phyloP scores from a whole-genome alignment of 345 rosid genomes.

The Citrus unshiu region DNA sequence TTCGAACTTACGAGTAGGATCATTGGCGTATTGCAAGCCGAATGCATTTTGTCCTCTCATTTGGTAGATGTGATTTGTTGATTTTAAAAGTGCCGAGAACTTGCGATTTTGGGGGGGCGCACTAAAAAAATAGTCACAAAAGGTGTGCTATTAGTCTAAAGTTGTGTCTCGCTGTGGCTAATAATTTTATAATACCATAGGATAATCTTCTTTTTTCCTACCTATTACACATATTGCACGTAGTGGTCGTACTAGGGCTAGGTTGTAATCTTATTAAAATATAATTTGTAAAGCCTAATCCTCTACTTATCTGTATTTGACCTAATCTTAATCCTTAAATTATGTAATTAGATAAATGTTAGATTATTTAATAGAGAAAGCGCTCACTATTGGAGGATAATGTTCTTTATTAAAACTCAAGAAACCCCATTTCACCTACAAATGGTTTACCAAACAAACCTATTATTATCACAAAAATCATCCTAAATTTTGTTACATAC shows the following conservation, averaged over 20 bases:
- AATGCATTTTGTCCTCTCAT: not conserved
- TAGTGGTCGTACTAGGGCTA: not conserved
- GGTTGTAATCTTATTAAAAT: not conserved
- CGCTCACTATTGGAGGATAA: conserved; percentile 5
- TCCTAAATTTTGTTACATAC: no score
- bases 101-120: not conserved
- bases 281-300: not conserved
- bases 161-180: not conserved
- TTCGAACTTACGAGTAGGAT: not conserved
- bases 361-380: not conserved
- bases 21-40: not conserved
- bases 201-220: not conserved
- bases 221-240: not conserved
- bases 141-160: conserved; percentile 6
- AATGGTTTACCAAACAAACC: not conserved
- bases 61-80: no score
- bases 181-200: not conserved
- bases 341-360: not conserved
- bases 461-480: not conserved
- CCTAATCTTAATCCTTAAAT: not conserved
- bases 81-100: not conserved
- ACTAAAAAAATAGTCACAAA: not conserved
- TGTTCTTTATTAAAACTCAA: conserved; percentile 4
- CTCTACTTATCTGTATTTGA: not conserved
- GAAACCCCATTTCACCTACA: not conserved